phyloP scores from a whole-genome alignment of 1,139 yeast genomes.

The Scheffersomyces parashehatae region DNA sequence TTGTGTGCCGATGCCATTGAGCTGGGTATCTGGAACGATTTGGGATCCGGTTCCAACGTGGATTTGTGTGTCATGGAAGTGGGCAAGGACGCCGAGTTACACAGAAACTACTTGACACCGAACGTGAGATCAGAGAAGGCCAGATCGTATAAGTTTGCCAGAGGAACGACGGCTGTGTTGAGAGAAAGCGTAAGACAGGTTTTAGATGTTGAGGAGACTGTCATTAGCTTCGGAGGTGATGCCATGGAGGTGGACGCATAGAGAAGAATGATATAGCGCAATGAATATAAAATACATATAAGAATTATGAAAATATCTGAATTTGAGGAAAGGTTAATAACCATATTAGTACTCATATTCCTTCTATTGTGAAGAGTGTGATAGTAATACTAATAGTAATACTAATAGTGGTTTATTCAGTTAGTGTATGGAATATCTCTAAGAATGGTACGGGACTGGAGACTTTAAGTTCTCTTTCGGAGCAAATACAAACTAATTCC shows the following conservation, averaged over 20 bases:
- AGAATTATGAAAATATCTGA: neutral
- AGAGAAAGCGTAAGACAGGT: conserved; percentile 63
- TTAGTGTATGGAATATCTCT: neutral
- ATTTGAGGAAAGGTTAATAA: neutral
- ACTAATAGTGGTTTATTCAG: neutral
- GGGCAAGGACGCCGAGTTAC: conserved; percentile 81
- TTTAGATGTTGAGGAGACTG: conserved; percentile 72
- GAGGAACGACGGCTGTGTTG: conserved; percentile 90
- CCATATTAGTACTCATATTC: neutral
- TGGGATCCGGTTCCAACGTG: conserved; percentile 97
- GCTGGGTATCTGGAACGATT: conserved; percentile 98
- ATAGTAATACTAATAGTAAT: neutral
- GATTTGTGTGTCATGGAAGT: conserved; percentile 95
- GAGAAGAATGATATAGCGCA: neutral
- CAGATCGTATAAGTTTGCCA: conserved; percentile 74
- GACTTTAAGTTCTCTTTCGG: too few species aligned
- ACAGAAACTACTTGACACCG: conserved; percentile 88
- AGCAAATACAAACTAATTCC: too few species aligned
- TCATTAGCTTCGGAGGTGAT: conserved; percentile 44
- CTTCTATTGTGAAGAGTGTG: neutral
- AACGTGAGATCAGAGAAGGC: conserved; percentile 83
- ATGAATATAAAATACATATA: neutral
- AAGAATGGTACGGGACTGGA: too few species aligned
- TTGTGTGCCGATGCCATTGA: conserved; percentile 92
- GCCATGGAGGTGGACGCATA: conserved; percentile 77